Conservation (phyloP, 768 basidiomycete genomes). For the Auricularia heimuer region DNA sequence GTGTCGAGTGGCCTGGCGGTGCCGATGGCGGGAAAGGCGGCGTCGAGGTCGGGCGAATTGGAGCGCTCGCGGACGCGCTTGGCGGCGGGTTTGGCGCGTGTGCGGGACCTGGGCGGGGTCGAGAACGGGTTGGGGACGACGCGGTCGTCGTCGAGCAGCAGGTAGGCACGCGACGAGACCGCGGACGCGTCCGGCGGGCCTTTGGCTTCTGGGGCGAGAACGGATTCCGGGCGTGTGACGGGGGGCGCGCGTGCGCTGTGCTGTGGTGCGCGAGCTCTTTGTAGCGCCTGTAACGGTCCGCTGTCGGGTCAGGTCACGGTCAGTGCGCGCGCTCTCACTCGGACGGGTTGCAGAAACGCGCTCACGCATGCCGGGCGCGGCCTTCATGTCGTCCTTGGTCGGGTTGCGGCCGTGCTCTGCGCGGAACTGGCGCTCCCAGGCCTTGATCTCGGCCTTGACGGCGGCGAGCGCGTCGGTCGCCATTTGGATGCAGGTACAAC, state of each 20-base stretch:
- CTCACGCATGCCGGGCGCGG: constrained; percentile 5
- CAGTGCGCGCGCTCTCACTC: neutral
- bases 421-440: constrained; percentile 9
- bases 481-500: neutral
- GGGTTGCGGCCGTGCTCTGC: constrained; percentile 5
- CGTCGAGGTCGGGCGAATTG: neutral
- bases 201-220: neutral
- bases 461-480: constrained; percentile 1
- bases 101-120: neutral
- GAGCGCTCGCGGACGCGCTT: neutral
- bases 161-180: neutral
- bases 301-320: neutral
- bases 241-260: neutral
- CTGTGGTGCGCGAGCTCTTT: constrained; percentile 2
- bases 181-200: neutral
- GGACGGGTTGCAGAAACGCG: neutral
- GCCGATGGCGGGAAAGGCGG: neutral
- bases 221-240: neutral
- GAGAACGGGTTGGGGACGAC: constrained; percentile 5
- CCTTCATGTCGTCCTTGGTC: constrained; percentile 9
- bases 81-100: neutral
- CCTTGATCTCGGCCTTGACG: constrained; percentile 7
- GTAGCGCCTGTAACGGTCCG: constrained; percentile 8
- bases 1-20: neutral
- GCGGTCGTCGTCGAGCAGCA: neutral